These are phyloP conservation scores for Candida nemodendra DNA, from an alignment of 805 yeast genomes.

Conservation along the genomic window DNA sequence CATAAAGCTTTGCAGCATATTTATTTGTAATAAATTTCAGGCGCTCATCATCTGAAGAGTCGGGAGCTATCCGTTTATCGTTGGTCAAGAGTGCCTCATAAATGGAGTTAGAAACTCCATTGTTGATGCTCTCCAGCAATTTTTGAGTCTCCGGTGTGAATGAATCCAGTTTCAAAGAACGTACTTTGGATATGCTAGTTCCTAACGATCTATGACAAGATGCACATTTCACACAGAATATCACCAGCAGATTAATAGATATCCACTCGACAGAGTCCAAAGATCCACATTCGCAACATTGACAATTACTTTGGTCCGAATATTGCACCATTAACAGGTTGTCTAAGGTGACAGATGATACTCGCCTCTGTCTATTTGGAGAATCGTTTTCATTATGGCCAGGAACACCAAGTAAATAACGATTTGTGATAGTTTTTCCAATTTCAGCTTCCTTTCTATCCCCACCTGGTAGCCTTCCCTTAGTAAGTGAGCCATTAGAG, in stretches of 20 bases:
- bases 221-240: slow-evolving; percentile 81
- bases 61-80: slow-evolving; percentile 31
- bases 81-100: slow-evolving; percentile 48
- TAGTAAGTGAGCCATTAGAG: neutral
- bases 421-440: neutral
- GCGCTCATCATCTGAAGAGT: slow-evolving; percentile 46
- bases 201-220: slow-evolving; percentile 89
- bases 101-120: slow-evolving; percentile 53
- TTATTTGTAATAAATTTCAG: slow-evolving; percentile 62
- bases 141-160: slow-evolving; percentile 58
- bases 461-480: neutral
- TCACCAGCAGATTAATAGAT: slow-evolving; percentile 67
- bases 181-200: slow-evolving; percentile 72
- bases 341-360: slow-evolving; percentile 35
- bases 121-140: slow-evolving; percentile 52
- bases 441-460: neutral
- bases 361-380: slow-evolving; percentile 24
- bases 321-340: slow-evolving; percentile 39
- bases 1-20: slow-evolving; percentile 55
- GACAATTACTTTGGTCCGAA: slow-evolving; percentile 51
- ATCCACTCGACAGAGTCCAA: slow-evolving; percentile 78
- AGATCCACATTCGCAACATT: slow-evolving; percentile 80
- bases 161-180: slow-evolving; percentile 75
- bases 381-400: neutral
- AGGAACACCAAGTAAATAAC: neutral